These are phyloP conservation scores for Endoconidiophora laricicola DNA, from an alignment of 2,329 filamentous ascomycete species.

Conservation along the genomic window DNA sequence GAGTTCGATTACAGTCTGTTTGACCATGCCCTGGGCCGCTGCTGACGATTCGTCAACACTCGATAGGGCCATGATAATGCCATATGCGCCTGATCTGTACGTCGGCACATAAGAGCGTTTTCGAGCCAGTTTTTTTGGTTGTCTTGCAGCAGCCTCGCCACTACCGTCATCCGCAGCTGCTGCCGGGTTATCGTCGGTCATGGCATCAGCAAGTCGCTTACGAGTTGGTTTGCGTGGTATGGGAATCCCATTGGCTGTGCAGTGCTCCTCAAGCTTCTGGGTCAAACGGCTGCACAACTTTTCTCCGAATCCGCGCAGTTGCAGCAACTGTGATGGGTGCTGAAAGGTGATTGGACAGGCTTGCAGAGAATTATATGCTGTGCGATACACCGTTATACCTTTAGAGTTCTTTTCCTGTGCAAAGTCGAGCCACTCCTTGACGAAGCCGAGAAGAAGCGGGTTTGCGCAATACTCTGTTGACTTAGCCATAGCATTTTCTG, in stretches of 20 bases:
- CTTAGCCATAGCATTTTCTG: too few species aligned
- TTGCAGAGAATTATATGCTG: slow-evolving; percentile 62
- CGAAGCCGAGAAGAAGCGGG: slow-evolving; percentile 53
- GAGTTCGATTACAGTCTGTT: slow-evolving; percentile 47
- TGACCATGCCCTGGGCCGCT: slow-evolving; percentile 40
- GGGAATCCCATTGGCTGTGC: slow-evolving; percentile 47
- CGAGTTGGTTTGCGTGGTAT: slow-evolving; percentile 36
- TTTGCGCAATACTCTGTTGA: slow-evolving; percentile 37
- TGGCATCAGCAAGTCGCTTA: slow-evolving; percentile 16
- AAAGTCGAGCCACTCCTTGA: slow-evolving; percentile 60
- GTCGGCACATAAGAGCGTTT: slow-evolving; percentile 54
- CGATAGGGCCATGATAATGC: slow-evolving; percentile 50
- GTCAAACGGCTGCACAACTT: slow-evolving; percentile 56
- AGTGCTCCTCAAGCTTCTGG: slow-evolving; percentile 41
- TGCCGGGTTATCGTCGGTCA: neutral
- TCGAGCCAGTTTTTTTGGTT: slow-evolving; percentile 40
- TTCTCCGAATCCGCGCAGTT: slow-evolving; percentile 57
- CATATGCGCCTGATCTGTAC: slow-evolving; percentile 59
- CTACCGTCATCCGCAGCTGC: slow-evolving; percentile 17
- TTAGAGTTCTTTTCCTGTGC: slow-evolving; percentile 55
- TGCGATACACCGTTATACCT: slow-evolving; percentile 53
- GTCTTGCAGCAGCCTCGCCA: slow-evolving; percentile 16
- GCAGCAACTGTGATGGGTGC: slow-evolving; percentile 56
- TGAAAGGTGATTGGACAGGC: slow-evolving; percentile 53
- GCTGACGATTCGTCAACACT: slow-evolving; percentile 36